Evolutionary conservation across 2,329 filamentous ascomycete species (phyloP), one percentile per base, ranked within the genome.

Genomic region (Trichoderma lentiforme): DNA sequence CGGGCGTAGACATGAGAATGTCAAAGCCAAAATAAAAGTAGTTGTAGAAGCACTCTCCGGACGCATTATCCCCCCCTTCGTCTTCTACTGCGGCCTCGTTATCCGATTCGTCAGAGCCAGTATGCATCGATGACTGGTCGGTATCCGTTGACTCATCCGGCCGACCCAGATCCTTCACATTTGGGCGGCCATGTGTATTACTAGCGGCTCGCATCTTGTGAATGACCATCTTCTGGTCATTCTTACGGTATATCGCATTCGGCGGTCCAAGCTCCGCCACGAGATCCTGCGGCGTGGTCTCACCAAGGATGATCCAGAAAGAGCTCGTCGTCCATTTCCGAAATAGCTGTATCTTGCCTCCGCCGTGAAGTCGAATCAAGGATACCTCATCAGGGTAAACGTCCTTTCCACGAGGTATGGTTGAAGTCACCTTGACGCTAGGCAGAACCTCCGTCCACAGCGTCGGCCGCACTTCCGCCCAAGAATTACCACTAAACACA

Each of bases 1-100:
- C 89, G 0, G 93, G 92, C 34, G 90, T 90, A 0, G 95, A 97
- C n/a, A 99, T 88, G 6, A 98, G 86, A 11, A 98, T 88, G 80
- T 99, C 96, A 78, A 99, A 97, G 2, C 96, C 96, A 74, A 97
- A 91, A 75, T 95, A 92, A 79, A 98, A 99, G 80, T 99, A 99
- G 80, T 98, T 98, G 82, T 96, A 98, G 80, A 98, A 99, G 75
- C 91, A 94, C 79, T 97, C 93, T 4, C 90, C 88, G 1, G 90
- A 88, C 4, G 90, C 75, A 79, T 86, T 83, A 74, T 85, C 84
- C 1, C 84, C 83, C 4, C 84, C 79, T 34, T 88, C 87, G 34
- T 90, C 90, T 57, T 89, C 87, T 18, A 89, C 79, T 3, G 84
- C 87, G 72, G 88, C 88, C 65, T 88, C 88, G 26, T 88, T 85